Evolutionary conservation across 2,329 filamentous ascomycete genomes (phyloP), one percentile per base, ranked within the genome.

Genomic region (Cladobotryum mycophilum): DNA sequence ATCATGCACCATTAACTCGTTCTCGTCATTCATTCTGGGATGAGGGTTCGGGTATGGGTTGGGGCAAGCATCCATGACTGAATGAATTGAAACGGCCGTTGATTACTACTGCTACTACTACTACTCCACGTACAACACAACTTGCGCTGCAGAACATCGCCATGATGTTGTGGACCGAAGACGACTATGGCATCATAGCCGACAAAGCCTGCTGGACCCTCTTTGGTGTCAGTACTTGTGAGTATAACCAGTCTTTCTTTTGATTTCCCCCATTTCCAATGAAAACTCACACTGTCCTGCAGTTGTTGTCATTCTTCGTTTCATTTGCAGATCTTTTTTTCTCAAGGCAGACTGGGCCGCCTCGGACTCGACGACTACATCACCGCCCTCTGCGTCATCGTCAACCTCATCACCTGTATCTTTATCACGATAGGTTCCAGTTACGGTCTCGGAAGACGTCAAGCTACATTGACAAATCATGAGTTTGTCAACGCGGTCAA

Each of bases 201-300:
- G 55, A 62, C 47, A 54, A 43, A 51, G 57, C 55, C 11, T 61
- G 60, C 37, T 62, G 60, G 60, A 53, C 59, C 3, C 56, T 62
- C 45, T 60, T 61, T 49, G 59, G 50, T n/a, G 36, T 59, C 17
- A 57, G 59, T 1, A 49, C 55, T 11, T 18, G 60, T 58, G 41
- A 48, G 58, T 56, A 22, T 48, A 12, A 20, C 50, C 20, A 33
- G 38, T 38, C 15, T 7, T 25, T 20, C 30, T 22, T 33, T 46
- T 3, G 14, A 8, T 13, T 20, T 46, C n/a, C 25, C 15, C 15
- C n/a, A 35, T 47, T 42, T 43, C 46, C 35, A 47, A 17, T 6
- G 13, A 7, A 13, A 6, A 18, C 15, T 35, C 37, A 12, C 37
- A 11, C 15, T 17, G 3, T 20, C 18, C 7, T 40, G 12, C 30